These are phyloP conservation scores for Malassezia nana DNA, from an alignment of 1,284 basidiomycete genomes.

Conservation along the genomic window DNA sequence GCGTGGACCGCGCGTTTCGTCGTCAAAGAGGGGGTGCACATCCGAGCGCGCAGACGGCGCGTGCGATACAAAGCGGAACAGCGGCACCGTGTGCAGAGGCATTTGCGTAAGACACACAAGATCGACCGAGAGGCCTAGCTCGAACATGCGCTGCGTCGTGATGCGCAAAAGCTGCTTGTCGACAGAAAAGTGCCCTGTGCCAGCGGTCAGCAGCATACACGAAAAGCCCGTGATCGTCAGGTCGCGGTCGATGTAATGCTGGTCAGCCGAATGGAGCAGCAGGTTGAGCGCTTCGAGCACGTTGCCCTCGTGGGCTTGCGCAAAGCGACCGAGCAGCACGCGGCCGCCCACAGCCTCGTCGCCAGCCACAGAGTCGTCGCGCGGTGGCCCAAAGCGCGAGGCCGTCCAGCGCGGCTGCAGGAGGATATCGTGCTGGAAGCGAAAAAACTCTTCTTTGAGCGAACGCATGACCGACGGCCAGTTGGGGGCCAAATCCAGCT, in stretches of 20 bases:
- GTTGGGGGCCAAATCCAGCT: constrained; percentile 74
- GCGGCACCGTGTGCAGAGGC: constrained; percentile 69
- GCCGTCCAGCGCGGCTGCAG: constrained; percentile 31
- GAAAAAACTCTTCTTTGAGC: constrained; percentile 61
- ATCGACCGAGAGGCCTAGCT: constrained; percentile 83
- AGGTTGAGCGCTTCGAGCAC: constrained; percentile 89
- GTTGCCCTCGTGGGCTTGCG: constrained; percentile 85
- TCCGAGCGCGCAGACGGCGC: constrained; percentile 27
- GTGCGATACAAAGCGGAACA: constrained; percentile 45
- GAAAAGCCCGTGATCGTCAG: constrained; percentile 80
- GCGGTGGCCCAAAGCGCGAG: constrained; percentile 28
- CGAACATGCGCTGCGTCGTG: constrained; percentile 88
- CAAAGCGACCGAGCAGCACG: constrained; percentile 57
- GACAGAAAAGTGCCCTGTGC: constrained; percentile 86
- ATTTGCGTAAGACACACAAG: constrained; percentile 83
- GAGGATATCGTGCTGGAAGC: constrained; percentile 47
- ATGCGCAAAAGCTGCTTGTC: constrained; percentile 78
- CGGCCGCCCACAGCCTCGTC: constrained; percentile 6
- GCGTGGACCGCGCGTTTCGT: background rate
- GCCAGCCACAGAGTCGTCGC: constrained; percentile 18
- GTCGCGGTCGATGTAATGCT: constrained; percentile 90
- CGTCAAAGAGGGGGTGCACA: constrained; percentile 18
- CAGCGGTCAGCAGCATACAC: constrained; percentile 79
- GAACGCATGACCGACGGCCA: constrained; percentile 76
- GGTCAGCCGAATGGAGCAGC: constrained; percentile 82